Evolutionary conservation across 345 rosid species (phyloP).

Genomic region (Camelina neglecta): DNA sequence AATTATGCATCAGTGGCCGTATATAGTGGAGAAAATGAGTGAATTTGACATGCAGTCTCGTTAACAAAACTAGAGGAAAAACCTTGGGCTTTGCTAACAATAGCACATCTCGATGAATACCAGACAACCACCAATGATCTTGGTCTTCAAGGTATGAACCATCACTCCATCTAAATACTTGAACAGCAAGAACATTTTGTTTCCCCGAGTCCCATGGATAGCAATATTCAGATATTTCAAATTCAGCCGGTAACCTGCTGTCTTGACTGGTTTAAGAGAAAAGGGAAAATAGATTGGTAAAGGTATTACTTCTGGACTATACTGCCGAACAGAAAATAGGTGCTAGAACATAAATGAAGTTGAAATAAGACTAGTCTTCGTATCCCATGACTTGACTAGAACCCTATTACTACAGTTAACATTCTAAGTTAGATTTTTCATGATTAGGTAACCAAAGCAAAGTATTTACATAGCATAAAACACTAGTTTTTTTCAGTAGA

Average conservation of each 20-base stretch:
- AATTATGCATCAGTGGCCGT: neutral
- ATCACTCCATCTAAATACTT: constrained; percentile 99
- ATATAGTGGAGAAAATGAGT: constrained; percentile 4
- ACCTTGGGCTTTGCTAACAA: constrained; percentile 98
- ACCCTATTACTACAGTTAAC: constrained; percentile 6
- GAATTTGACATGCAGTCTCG: constrained; percentile 19
- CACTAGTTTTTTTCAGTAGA: constrained; percentile 13
- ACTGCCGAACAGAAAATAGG: constrained; percentile 16
- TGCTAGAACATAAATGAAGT: constrained; percentile 17
- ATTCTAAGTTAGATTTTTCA: neutral
- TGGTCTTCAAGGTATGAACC: constrained; percentile 99
- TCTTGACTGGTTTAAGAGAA: constrained; percentile 75
- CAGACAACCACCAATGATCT: constrained; percentile 99
- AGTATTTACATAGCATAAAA: constrained; percentile 12
- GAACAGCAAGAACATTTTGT: constrained; percentile 88
- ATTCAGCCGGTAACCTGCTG: constrained; percentile 97
- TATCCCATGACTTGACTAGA: constrained; percentile 22
- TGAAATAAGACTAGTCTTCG: constrained; percentile 8
- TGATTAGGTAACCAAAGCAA: constrained; percentile 20
- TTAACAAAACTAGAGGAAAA: constrained; percentile 18
- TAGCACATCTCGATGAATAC: constrained; percentile 95
- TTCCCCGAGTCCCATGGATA: constrained; percentile 72
- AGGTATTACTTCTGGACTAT: constrained; percentile 22
- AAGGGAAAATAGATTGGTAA: constrained; percentile 29
- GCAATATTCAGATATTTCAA: constrained; percentile 92